Base-by-base conservation (phyloP, 1,284 basidiomycete genomes). In the Psilocybe mexicana region DNA sequence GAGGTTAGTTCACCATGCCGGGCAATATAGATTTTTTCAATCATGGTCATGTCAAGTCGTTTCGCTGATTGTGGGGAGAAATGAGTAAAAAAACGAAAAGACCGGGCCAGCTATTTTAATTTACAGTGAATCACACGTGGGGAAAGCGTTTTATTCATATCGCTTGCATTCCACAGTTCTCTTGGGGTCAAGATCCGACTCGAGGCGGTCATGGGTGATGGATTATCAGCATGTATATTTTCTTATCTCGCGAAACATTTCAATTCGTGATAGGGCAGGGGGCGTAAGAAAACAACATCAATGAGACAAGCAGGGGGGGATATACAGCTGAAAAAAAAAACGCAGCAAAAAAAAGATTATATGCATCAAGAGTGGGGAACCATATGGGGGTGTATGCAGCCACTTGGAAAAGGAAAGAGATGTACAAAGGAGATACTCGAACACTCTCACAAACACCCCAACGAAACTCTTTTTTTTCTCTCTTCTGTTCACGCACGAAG, bases 21-120 rank as follows among this genome's bases (percentile, higher is more conserved):
- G 25, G 84, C 85, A 59, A 94, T 87, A 73, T 90, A 93, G 57
- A 95, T 85, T 23, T 82, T 90, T 56, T 93, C 83, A 57, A 92
- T 70, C 76, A 80, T 82, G 35, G 52, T 55, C 25, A 40, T 30
- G 52, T 48, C 33, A 44, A 52, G 52, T 36, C 42, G 18, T 18
- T 30, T 52, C 58, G 61, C 55, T 61, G 59, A 65, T 61, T 59
- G 58, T 54, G 61, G 57, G 48, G 52, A 54, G 43, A 46, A 56
- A 55, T 36, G 52, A 30, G 40, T 25, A 49, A 38, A 42, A 38
- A 42, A 60, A 55, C 33, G 40, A 40, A 43, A 40, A 51, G 57
- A 52, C 25, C 30, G 26, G 42, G 40, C 8, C 28, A 23, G 38
- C 42, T 60, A 60, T 60, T 33, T 33, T 33, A 33, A 33, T 33